Evolutionary conservation across 345 rosid species (phyloP), one percentile per base, ranked within the genome.

Genomic region (Carallia pectinifolia): DNA sequence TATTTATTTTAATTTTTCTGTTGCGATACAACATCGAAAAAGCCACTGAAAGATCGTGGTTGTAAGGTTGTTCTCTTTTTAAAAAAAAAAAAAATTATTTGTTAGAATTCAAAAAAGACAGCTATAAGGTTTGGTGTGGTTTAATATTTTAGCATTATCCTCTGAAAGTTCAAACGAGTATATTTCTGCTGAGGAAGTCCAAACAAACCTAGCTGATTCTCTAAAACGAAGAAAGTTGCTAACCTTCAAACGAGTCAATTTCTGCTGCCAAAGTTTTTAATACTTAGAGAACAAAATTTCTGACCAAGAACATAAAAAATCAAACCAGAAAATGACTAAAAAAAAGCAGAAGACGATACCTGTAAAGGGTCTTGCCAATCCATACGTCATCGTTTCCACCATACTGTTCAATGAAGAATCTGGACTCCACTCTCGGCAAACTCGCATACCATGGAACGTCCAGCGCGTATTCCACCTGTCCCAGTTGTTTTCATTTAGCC

Each of bases 341-440:
- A 23, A 23, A 23, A 23, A 12, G 50, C 15, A 44, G 18, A 29
- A 9, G 13, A 30, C 0, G 10, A 30, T 37, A 92, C 98, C 98
- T 92, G 80, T 90, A 90, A 59, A 88, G 83, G 16, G 96, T 90
- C 77, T 92, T 90, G 74, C 96, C 98, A 71, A 92, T 92, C 98
- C 98, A 92, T n/a, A 88, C 86, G 77, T 90, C 98, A 61, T 83
- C 85, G 77, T 86, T 82, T 18, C 98, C 98, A 50, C 98, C 98
- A 55, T 92, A 92, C 48, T 92, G 98, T 44, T 88, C 96, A 18
- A 92, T 80, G 74, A 80, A 92, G 79, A 85, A 85, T 81, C 98
- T 82, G 19, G 93, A 72, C 81, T 92, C 98, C 31, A 92, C 72
- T 72, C 98, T 83, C 13, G 96, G 95, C 82, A 92, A 76, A 66